A percentile compares a stretch with the other conserved stretches of the same genome.
These are phyloP conservation scores for Penstemon davidsonii DNA, from an alignment of 257 asterid genomes.

Conservation along the genomic window DNA sequence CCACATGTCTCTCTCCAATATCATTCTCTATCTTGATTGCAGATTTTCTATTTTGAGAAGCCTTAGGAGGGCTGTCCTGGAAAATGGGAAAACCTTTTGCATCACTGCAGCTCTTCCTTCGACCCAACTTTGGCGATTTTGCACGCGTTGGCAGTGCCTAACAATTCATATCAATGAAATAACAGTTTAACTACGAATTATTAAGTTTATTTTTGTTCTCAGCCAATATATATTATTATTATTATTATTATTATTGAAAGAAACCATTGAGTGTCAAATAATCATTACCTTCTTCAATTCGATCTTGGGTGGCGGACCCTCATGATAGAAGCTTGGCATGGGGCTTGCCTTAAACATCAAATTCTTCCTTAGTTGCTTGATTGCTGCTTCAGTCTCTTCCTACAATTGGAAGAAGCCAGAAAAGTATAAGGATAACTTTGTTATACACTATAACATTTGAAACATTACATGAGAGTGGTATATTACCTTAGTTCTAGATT, in stretches of 20 bases:
- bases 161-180: conserved; percentile 14
- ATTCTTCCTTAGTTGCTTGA: conserved; percentile 74
- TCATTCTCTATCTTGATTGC: conserved; percentile 30
- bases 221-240: conserved; percentile 11
- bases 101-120: conserved; percentile 68
- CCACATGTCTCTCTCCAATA: conserved; percentile 42
- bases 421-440: conserved; percentile 1
- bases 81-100: conserved; percentile 47
- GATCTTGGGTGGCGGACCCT: conserved; percentile 73
- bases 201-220: not conserved
- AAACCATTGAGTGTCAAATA: not conserved
- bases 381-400: conserved; percentile 76
- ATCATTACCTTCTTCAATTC: conserved; percentile 73
- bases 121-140: conserved; percentile 82
- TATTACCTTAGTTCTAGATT: conserved; percentile 74
- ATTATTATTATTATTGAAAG: not conserved
- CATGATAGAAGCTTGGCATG: conserved; percentile 93
- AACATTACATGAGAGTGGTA: conserved; percentile 14
- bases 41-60: conserved; percentile 36
- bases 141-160: conserved; percentile 90
- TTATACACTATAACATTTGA: not conserved
- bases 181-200: not conserved
- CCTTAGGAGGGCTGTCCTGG: conserved; percentile 32
- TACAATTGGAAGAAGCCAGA: conserved; percentile 31
- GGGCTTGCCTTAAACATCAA: conserved; percentile 84